Evolutionary conservation across 164 flowering plant genomes (phyloP), one percentile per base, ranked within the genome.

Genomic region (Platanus orientalis): DNA sequence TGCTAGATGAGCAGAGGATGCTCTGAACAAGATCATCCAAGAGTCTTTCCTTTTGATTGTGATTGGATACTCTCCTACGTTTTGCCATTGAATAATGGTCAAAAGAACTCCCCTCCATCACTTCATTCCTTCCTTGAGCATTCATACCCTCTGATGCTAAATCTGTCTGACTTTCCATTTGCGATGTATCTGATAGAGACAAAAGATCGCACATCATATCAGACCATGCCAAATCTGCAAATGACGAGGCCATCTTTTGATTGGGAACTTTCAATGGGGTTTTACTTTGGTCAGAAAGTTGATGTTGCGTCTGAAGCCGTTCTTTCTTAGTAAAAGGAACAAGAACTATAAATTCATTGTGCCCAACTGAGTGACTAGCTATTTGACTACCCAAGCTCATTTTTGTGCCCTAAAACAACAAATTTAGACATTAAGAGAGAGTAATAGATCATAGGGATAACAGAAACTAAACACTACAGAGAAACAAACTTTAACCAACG

Each of bases 291-390:
- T 65, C 66, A 14, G 61, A 57, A 12, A n/a, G 14, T 21, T 57
- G 59, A 32, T 62, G 49, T 39, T 68, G 62, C 0, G 54, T 42
- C 54, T 67, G 77, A 2, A 58, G 45, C 57, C 32, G 26, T 2
- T 68, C 81, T 74, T 88, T 93, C 83, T 82, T 89, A 2, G 62
- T 59, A 70, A 81, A 89, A 1, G 98, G 98, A 55, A 94, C 71
- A 7, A 89, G 61, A 64, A 89, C 96, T 9, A 94, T 49, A 67
- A 94, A 91, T 11, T 86, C 88, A 11, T 78, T 81, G 1, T 44
- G n/a, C 26, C 57, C 69, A 39, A 84, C 71, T 2, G 66, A n/a
- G 40, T 66, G 65, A 44, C 67, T 56, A 58, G 69, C 66, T 34
- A 94, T 57, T 52, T 55, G 70, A 61, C 78, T 77, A 69, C 73